Evolutionary conservation across 208 protist genomes (phyloP).

Genomic region (Leishmania lainsoni): DNA sequence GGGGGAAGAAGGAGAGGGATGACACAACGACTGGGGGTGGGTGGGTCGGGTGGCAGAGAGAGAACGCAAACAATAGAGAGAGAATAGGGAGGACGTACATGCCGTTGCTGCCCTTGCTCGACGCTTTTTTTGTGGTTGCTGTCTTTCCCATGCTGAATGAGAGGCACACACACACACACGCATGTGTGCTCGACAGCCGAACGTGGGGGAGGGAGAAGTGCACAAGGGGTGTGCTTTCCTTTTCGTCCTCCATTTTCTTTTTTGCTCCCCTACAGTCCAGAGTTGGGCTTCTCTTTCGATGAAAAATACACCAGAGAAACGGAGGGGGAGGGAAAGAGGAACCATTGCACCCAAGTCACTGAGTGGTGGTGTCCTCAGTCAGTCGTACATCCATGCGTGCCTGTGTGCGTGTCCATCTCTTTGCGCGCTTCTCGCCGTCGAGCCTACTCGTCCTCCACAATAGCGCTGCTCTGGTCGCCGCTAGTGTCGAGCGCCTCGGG

Average conservation of each 20-base stretch:
- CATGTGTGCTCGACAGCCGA: neutral
- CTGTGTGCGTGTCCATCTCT: neutral
- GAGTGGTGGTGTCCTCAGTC: neutral
- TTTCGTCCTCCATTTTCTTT: neutral
- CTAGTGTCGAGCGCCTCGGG: neutral
- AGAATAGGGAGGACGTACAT: neutral
- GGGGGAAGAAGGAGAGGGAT: neutral
- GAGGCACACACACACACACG: neutral
- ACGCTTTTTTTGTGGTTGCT: neutral
- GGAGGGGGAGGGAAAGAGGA: neutral
- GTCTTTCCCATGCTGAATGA: neutral
- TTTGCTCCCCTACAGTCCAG: neutral
- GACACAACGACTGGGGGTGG: neutral
- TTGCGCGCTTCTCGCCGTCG: neutral
- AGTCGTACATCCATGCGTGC: neutral
- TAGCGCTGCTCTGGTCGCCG: neutral
- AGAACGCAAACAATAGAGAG: slow-evolving; percentile 1
- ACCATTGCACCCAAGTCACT: neutral
- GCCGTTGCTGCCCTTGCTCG: neutral
- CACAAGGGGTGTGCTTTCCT: neutral
- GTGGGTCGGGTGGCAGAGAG: neutral
- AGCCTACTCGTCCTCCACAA: neutral
- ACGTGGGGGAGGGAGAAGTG: neutral
- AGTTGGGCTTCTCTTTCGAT: neutral
- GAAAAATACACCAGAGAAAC: neutral